These are phyloP conservation scores for Emmonsiellopsis sp. DNA, from an alignment of 2,329 filamentous ascomycete species.

Conservation along the genomic window DNA sequence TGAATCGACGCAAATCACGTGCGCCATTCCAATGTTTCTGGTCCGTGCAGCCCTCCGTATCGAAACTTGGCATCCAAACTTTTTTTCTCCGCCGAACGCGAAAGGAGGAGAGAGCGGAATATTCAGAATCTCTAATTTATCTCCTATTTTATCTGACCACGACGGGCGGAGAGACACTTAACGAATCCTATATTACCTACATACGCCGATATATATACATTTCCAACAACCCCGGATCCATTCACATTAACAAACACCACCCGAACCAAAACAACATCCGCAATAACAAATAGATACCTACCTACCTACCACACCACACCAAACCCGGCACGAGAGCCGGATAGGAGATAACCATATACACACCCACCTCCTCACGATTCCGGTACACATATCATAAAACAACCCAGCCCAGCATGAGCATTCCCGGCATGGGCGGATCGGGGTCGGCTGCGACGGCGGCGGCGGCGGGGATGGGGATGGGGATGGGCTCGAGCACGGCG, in stretches of 20 bases:
- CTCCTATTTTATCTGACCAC: not conserved
- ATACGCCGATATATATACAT: not conserved
- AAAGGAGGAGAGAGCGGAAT: not conserved
- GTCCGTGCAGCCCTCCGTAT: not conserved
- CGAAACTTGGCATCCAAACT: not conserved
- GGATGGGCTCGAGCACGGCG: slow-evolving; percentile 15
- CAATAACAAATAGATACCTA: no score
- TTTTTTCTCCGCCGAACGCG: not conserved
- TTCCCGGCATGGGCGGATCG: slow-evolving; percentile 25
- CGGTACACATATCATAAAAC: not conserved
- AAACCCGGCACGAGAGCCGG: not conserved
- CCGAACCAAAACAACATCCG: not conserved
- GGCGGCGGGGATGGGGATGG: slow-evolving; percentile 12
- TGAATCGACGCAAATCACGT: no score
- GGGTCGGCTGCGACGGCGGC: slow-evolving; percentile 17
- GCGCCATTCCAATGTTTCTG: no score
- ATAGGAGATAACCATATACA: not conserved
- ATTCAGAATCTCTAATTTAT: not conserved
- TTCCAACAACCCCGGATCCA: not conserved
- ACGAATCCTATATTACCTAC: not conserved
- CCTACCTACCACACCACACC: no score
- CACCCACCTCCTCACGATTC: not conserved
- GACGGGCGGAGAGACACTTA: no score
- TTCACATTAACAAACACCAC: not conserved
- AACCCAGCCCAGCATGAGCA: slow-evolving; percentile 21